phyloP scores from a whole-genome alignment of 148 eudicot genomes.

The Vaccinium macrocarpon region DNA sequence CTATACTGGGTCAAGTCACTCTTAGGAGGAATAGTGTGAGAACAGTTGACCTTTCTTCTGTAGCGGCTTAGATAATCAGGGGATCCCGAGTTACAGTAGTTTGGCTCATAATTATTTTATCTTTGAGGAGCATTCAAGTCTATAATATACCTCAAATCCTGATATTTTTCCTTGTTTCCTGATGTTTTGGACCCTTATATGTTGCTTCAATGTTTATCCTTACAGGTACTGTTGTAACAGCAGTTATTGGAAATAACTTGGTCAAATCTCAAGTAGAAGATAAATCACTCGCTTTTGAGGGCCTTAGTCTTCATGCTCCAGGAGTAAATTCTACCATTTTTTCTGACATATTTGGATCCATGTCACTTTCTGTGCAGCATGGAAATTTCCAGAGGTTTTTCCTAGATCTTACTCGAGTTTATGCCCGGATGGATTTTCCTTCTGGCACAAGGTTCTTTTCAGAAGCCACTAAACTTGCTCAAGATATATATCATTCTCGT shows the following conservation, averaged over 20 bases:
- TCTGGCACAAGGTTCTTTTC: conserved; percentile 72
- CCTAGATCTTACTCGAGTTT: conserved; percentile 69
- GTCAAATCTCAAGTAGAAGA: conserved; percentile 32
- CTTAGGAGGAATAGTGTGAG: neutral
- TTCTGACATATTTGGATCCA: conserved; percentile 62
- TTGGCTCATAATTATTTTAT: neutral
- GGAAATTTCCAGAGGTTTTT: conserved; percentile 76
- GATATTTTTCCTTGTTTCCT: neutral
- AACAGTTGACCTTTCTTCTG: neutral
- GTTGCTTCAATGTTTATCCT: neutral
- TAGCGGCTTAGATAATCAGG: neutral
- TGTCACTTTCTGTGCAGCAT: conserved; percentile 69
- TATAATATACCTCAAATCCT: neutral
- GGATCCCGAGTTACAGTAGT: neutral
- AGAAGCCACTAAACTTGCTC: conserved; percentile 56
- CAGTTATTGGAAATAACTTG: conserved; percentile 56
- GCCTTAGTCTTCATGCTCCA: conserved; percentile 38
- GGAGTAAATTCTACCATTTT: conserved; percentile 50
- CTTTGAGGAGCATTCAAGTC: neutral
- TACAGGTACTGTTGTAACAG: conserved; percentile 68
- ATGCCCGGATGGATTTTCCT: conserved; percentile 66
- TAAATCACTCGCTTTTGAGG: conserved; percentile 37
- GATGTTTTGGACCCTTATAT: neutral
- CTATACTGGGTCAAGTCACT: neutral
- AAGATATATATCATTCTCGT: conserved; percentile 50